Base-by-base conservation (phyloP, 2,329 filamentous ascomycete species). In the Elsinoe arachidis region DNA sequence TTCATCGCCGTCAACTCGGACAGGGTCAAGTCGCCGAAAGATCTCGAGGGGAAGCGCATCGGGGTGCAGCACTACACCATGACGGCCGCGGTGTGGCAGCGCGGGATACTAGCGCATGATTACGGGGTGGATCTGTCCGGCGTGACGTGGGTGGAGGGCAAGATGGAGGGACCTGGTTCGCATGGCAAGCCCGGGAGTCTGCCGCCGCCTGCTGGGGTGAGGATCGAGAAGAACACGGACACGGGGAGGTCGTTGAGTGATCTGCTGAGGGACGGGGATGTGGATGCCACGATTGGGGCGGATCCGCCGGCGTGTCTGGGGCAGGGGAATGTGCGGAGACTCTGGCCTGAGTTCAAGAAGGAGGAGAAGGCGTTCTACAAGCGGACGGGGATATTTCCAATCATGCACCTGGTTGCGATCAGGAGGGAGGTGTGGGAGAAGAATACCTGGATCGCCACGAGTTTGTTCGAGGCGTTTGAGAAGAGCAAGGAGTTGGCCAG, bases 41-140 rank as follows among this genome's bases (percentile, higher is more conserved):
- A 72, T 59, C 61, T 71, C 7, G 67, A 67, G 23, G 69, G 69
- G 15, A 70, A 70, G 58, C 64, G 60, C 15, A 66, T 73, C 39
- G 70, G 70, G 9, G 67, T 73, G 0, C 70, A 68, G 60, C 59
- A 68, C 15, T 72, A 73, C 60, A 71, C 69, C 17, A 71, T 72
- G 70, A 72, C 70, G 2, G 70, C 70, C 9, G 70, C 69, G 1
- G 70, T 73, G 6, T 72, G 68, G 68, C 66, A 69, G 9, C 61
- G 70, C 19, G 66, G 66, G 4, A 30, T 72, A 11, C 61, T 73
- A 10, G 57, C 71, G 58, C 60, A 72, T 46, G 62, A 68, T 47
- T 64, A 64, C 34, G 70, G 69, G 14, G 69, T 72, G 15, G 66
- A 70, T 58, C 61, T 70, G 6, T 60, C 59, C 2, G 64, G 59